Evolutionary conservation across 164 flowering plant species (phyloP).

Genomic region (Vitis rotundifolia): DNA sequence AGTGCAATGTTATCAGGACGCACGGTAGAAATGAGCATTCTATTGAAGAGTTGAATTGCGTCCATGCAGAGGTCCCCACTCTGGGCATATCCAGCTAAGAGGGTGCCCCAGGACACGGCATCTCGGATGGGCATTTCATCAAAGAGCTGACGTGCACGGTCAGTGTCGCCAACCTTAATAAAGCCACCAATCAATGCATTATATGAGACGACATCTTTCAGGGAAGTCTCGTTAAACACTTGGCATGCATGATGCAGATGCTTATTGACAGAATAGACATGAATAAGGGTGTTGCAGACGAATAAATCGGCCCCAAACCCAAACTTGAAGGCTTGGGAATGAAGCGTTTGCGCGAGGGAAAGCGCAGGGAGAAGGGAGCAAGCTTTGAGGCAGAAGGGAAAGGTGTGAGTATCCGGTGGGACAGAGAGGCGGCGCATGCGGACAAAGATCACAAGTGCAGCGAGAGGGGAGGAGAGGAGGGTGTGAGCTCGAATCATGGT

Average conservation of each 20-base stretch:
- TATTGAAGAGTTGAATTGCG: constrained; percentile 44
- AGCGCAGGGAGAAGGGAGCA: constrained; percentile 23
- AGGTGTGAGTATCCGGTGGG: constrained; percentile 66
- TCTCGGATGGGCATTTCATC: constrained; percentile 54
- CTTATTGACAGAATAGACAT: constrained; percentile 30
- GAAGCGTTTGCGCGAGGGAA: constrained; percentile 37
- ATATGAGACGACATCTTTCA: constrained; percentile 54
- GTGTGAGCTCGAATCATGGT: constrained; percentile 52
- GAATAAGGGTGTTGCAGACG: constrained; percentile 52
- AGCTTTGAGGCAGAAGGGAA: constrained; percentile 65
- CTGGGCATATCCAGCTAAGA: constrained; percentile 64
- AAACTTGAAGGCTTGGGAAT: constrained; percentile 43
- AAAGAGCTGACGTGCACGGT: constrained; percentile 45
- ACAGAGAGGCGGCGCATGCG: constrained; percentile 48
- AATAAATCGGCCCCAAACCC: constrained; percentile 52
- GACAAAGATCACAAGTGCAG: constrained; percentile 46
- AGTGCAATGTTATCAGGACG: constrained; percentile 48
- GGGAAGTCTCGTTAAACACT: constrained; percentile 42
- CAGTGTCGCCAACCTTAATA: constrained; percentile 51
- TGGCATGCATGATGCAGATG: constrained; percentile 28
- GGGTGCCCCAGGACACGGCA: constrained; percentile 66
- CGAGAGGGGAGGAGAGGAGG: constrained; percentile 40
- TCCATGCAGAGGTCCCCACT: constrained; percentile 31
- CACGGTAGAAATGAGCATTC: constrained; percentile 38
- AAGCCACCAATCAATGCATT: constrained; percentile 61